Percentiles rank a stretch among this genome's conserved stretches.
These are phyloP conservation scores for Boletus insuetus DNA, from an alignment of 768 basidiomycete species.

Conservation along the genomic window DNA sequence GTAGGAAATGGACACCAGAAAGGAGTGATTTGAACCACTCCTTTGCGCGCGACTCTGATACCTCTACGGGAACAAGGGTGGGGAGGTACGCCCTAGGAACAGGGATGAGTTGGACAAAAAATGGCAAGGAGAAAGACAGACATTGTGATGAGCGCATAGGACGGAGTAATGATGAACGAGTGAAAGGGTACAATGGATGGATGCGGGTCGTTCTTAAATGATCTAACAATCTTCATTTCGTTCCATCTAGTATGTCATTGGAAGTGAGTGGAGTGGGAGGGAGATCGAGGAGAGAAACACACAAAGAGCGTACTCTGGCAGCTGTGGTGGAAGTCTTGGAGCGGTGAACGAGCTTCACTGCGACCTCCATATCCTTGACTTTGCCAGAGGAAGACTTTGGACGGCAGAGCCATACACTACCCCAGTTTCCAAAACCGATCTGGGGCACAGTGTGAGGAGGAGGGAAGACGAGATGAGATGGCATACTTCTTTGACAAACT, in stretches of 20 bases:
- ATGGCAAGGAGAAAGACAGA: slow-evolving; percentile 39
- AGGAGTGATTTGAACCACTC: slow-evolving; percentile 82
- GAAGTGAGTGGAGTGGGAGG: background rate
- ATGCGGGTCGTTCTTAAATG: slow-evolving; percentile 81
- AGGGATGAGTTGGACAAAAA: slow-evolving; percentile 6
- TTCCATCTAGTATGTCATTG: slow-evolving; percentile 67
- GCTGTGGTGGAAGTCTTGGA: slow-evolving; percentile 79
- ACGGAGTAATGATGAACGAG: slow-evolving; percentile 90
- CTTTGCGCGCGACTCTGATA: slow-evolving; percentile 72
- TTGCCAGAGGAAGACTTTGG: slow-evolving; percentile 50
- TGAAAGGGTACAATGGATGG: slow-evolving; percentile 92
- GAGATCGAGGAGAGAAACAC: slow-evolving; percentile 27
- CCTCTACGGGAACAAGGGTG: slow-evolving; percentile 84
- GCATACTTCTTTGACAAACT: slow-evolving; percentile 72
- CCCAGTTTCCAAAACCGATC: slow-evolving; percentile 94
- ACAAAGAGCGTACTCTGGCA: slow-evolving; percentile 87
- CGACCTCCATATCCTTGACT: slow-evolving; percentile 57
- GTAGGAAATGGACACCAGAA: slow-evolving; percentile 81
- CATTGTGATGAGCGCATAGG: slow-evolving; percentile 91
- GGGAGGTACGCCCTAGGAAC: slow-evolving; percentile 76
- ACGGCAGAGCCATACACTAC: slow-evolving; percentile 79
- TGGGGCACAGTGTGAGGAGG: slow-evolving; percentile 28
- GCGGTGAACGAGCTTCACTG: slow-evolving; percentile 92
- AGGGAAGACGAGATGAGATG: background rate
- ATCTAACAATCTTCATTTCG: slow-evolving; percentile 93